Conservation (phyloP, 176 grass and related monocot genomes). For the Alloteropsis semialata region DNA sequence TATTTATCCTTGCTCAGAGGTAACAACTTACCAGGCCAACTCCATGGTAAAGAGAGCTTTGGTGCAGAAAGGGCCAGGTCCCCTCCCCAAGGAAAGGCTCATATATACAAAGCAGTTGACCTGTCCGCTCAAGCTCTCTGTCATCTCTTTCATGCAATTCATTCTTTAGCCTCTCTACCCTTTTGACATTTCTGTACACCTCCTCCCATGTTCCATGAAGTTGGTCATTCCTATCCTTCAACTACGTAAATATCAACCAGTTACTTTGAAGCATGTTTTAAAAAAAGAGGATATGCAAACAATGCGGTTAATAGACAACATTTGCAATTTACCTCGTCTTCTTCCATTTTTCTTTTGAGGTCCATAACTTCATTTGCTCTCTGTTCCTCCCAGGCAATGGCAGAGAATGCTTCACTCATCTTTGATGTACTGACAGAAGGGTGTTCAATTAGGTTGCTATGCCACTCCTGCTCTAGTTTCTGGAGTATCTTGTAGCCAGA, state of each 20-base stretch:
- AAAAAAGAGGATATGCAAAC: neutral
- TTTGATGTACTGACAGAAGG: constrained; percentile 38
- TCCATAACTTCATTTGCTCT: constrained; percentile 56
- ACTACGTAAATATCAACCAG: constrained; percentile 50
- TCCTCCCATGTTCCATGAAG: constrained; percentile 96
- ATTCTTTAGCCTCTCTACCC: constrained; percentile 73
- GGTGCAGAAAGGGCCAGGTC: constrained; percentile 92
- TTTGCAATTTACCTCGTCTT: constrained; percentile 61
- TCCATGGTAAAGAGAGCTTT: constrained; percentile 84
- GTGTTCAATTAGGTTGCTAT: constrained; percentile 38
- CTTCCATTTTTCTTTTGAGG: constrained; percentile 65
- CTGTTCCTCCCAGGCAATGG: constrained; percentile 81
- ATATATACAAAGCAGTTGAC: constrained; percentile 96
- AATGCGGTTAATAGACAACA: neutral
- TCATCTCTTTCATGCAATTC: constrained; percentile 96
- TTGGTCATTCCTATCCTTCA: constrained; percentile 83
- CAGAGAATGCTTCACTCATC: constrained; percentile 56
- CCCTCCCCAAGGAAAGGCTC: constrained; percentile 98
- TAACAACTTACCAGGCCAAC: constrained; percentile 81
- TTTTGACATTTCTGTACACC: constrained; percentile 93
- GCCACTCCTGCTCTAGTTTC: constrained; percentile 71
- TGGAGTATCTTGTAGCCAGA: constrained; percentile 57
- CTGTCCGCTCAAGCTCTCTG: constrained; percentile 90
- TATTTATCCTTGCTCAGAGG: constrained; percentile 5
- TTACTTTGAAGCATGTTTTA: neutral